phyloP scores from a whole-genome alignment of 2,329 filamentous ascomycete species.

The Cercospora janseana region DNA sequence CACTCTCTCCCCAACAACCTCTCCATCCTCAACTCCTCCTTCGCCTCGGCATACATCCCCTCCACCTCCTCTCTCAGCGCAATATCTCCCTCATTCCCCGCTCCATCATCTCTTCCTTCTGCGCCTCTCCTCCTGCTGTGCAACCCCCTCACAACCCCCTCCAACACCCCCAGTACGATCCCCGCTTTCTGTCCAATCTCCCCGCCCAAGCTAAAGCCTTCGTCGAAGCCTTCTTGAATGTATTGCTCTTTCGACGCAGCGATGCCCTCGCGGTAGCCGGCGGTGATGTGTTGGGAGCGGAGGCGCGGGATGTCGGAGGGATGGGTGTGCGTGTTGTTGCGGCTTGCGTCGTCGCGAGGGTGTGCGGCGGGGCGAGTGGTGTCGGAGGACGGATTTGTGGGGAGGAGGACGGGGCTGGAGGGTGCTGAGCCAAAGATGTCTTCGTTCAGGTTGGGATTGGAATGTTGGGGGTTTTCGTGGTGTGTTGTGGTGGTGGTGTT shows the following conservation, averaged over 20 bases:
- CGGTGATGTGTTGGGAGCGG: conserved; percentile 72
- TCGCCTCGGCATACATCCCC: conserved; percentile 35
- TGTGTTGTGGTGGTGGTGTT: conserved; percentile 4
- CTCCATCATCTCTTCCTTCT: conserved; percentile 29
- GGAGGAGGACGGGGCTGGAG: conserved; percentile 38
- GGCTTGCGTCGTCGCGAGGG: background rate
- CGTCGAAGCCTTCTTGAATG: conserved; percentile 87
- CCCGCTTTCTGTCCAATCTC: conserved; percentile 73
- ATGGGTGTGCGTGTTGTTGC: conserved; percentile 5
- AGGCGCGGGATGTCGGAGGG: conserved; percentile 72
- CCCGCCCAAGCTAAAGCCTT: conserved; percentile 81
- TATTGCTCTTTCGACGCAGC: conserved; percentile 69
- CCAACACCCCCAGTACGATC: conserved; percentile 71
- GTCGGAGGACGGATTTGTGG: too few relatives aligned
- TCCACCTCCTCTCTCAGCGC: conserved; percentile 28
- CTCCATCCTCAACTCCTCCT: conserved; percentile 49
- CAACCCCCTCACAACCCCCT: conserved; percentile 62
- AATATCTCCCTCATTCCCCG: conserved; percentile 16
- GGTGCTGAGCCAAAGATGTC: conserved; percentile 50
- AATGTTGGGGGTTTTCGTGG: background rate
- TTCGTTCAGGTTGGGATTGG: conserved; percentile 38
- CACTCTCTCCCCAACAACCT: conserved; percentile 64
- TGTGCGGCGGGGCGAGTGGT: background rate
- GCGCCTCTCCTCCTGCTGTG: conserved; percentile 23
- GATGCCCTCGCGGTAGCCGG: conserved; percentile 88